Evolutionary conservation across 495 filamentous ascomycete genomes (phyloP), one percentile per base, ranked within the genome.

Genomic region (Xylaria curta): DNA sequence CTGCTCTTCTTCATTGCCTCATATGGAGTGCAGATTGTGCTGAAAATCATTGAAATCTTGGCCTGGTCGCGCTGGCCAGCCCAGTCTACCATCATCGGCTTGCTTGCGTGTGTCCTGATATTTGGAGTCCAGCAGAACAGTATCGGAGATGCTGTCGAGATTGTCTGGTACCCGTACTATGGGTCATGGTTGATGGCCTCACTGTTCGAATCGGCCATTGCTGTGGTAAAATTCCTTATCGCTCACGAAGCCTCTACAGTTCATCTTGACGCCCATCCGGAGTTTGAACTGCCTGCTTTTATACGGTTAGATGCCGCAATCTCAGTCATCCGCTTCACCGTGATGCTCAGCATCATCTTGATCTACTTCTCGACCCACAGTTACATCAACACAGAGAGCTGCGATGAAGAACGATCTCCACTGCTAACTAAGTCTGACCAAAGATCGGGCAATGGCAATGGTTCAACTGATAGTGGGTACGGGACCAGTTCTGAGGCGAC

Each of bases 161-260:
- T 84, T 12, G 86, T 90, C 21, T 91, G 89, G 89, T 88, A 91
- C 69, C 87, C 89, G 0, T 90, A 87, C 71, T 85, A 83, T 46
- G 88, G 87, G 13, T 84, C 86, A 7, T 88, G 89, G 82, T 73
- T 85, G 28, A 70, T 91, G 28, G 85, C 83, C 19, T 76, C 90
- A 7, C 62, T 83, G 15, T 82, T 85, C 7, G 89, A 91, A 76
- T 75, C 82, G 0, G 75, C 79, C 46, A 75, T 89, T 36, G 77
- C 82, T 44, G 72, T 68, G 24, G 46, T 87, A 51, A 70, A 79
- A 13, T 74, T 82, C 17, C 75, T 81, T 38, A 73, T 76, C 21
- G 74, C 77, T 24, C 40, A 66, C 49, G 68, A 74, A n/a, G 69
- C 68, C 36, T 68, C 67, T 12, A 51, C 40, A 15, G 51, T 72